Evolutionary conservation across 306 rosid genomes (phyloP).

Genomic region (Begonia peltatifolia): DNA sequence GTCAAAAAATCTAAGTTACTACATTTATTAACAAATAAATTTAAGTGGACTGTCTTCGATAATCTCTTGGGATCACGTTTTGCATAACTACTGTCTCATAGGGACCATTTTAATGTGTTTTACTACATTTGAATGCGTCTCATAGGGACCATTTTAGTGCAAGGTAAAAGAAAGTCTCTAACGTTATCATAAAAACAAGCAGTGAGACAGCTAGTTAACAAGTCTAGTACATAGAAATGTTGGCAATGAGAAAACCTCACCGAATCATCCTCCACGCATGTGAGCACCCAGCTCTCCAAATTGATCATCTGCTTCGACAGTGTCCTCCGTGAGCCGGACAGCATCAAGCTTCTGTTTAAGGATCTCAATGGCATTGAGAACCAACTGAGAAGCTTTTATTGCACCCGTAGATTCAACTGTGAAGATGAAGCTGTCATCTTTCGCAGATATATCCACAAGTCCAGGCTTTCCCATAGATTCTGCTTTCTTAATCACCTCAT

Average conservation of each 20-base stretch:
- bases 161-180: too few relatives aligned
- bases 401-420: constrained; percentile 93
- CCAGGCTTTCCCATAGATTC: constrained; percentile 96
- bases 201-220: too few relatives aligned
- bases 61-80: too few relatives aligned
- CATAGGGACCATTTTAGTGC: too few relatives aligned
- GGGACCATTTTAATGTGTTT: too few relatives aligned
- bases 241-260: neutral
- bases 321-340: constrained; percentile 78
- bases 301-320: constrained; percentile 87
- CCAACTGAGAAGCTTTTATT: constrained; percentile 65
- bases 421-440: constrained; percentile 64
- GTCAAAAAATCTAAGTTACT: too few relatives aligned
- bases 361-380: constrained; percentile 82
- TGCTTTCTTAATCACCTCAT: constrained; percentile 88
- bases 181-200: too few relatives aligned
- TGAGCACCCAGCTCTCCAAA: constrained; percentile 97
- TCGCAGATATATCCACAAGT: constrained; percentile 74
- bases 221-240: too few relatives aligned
- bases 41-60: too few relatives aligned
- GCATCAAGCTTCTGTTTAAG: constrained; percentile 91
- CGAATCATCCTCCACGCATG: constrained; percentile 79
- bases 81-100: too few relatives aligned
- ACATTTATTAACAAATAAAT: too few relatives aligned
- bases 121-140: too few relatives aligned